Evolutionary conservation across 352 stramenopile genomes (phyloP).

Genomic region (Phytophthora podocarpi): DNA sequence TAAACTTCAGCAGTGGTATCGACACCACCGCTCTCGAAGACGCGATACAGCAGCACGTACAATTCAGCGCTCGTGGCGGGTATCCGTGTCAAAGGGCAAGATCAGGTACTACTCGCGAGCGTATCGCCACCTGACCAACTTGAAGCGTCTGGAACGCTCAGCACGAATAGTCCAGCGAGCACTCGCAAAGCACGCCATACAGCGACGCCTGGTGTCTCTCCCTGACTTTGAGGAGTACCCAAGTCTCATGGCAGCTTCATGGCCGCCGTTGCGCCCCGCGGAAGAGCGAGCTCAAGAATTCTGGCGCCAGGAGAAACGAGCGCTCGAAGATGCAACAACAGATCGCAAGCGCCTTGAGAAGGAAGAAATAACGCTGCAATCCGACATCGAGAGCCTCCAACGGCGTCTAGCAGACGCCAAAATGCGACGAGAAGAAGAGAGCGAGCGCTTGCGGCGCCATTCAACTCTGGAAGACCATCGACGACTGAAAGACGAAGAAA

Average conservation of each 20-base stretch:
- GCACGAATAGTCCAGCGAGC: constrained; percentile 56
- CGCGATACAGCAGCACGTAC: constrained; percentile 13
- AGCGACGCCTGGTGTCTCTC: constrained; percentile 33
- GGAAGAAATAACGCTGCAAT: constrained; percentile 34
- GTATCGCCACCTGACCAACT: constrained; percentile 36
- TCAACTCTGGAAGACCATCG: constrained; percentile 48
- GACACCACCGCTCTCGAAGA: neutral
- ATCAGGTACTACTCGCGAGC: constrained; percentile 35
- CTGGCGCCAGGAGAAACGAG: constrained; percentile 23
- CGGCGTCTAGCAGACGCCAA: constrained; percentile 33
- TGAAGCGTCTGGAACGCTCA: constrained; percentile 34
- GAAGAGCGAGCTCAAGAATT: constrained; percentile 26
- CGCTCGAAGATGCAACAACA: constrained; percentile 22
- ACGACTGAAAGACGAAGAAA: constrained; percentile 55
- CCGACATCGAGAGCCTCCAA: constrained; percentile 39
- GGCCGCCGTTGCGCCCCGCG: constrained; percentile 4
- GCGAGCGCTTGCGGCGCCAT: constrained; percentile 53
- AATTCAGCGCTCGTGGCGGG: constrained; percentile 58
- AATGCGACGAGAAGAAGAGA: constrained; percentile 35
- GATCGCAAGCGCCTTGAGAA: constrained; percentile 32
- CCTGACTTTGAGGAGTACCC: constrained; percentile 40
- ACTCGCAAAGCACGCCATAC: constrained; percentile 34
- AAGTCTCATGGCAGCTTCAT: constrained; percentile 21
- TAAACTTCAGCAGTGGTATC: constrained; percentile 47
- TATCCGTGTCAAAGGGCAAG: constrained; percentile 40